Evolutionary conservation across 2,329 filamentous ascomycete genomes (phyloP), one percentile per base, ranked within the genome.

Genomic region (Orbilia brochopaga): DNA sequence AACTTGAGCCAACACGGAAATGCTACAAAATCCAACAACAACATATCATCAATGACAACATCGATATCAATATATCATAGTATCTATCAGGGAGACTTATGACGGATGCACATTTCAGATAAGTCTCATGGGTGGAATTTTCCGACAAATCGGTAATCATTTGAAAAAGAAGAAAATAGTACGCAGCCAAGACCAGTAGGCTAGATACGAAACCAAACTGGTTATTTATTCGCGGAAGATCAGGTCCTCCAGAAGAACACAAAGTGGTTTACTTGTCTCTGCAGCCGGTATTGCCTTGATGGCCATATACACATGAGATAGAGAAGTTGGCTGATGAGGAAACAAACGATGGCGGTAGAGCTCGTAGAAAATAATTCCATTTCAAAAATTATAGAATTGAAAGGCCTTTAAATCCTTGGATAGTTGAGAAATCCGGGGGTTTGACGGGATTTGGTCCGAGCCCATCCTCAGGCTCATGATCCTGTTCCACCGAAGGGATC

Each of bases 391-490:
- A 65, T 57, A 72, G 44, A 42, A 72, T 61, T 15, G 67, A 65
- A 1, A 72, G 32, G 2, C 30, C 44, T 23, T 55, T 23, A 23
- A 65, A 65, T 1, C 50, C n/a, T 42, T 40, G 59, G 7, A 72
- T 35, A 2, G 55, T 60, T 8, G 67, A 65, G 13, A 72, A 72
- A 15, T 72, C 67, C n/a, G 67, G 67, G 4, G 48, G 42, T 2
- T 52, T 72, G n/a, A 65, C 50, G 17, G 30, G 32, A 23, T 35
- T 44, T 1, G 27, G 21, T 2, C 17, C 48, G 4, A 30, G 17
- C 2, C 37, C 73, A 23, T 52, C 69, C 21, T 62, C 74, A 44
- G 73, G 76, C 50, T 76, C 78, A 44, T 76, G 75, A n/a, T 74
- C 75, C 27, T 75, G 75, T 32, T 75, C 76, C 62, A 44, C 70